Evolutionary conservation across 2,329 filamentous ascomycete genomes (phyloP).

Genomic region (Orbilia brochopaga): DNA sequence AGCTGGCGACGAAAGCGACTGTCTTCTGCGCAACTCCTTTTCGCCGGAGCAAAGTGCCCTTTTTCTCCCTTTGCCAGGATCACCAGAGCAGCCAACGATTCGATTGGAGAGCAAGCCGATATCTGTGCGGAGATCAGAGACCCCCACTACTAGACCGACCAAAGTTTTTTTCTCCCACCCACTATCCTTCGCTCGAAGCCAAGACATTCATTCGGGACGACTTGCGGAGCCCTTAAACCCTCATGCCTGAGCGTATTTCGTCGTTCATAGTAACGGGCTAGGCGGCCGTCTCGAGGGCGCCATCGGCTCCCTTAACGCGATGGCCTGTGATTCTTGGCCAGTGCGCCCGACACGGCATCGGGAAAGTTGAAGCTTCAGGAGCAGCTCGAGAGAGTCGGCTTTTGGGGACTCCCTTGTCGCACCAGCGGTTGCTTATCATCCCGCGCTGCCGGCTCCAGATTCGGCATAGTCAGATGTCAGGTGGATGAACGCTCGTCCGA

Average conservation of each 20-base stretch:
- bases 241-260: slow-evolving; percentile 11
- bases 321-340: background rate
- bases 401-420: slow-evolving; percentile 44
- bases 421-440: slow-evolving; percentile 50
- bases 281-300: background rate
- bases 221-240: slow-evolving; percentile 18
- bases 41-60: slow-evolving; percentile 19
- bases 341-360: slow-evolving; percentile 13
- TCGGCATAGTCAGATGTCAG: slow-evolving; percentile 51
- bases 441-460: slow-evolving; percentile 46
- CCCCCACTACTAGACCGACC: slow-evolving; percentile 48
- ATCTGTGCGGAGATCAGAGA: slow-evolving; percentile 51
- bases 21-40: slow-evolving; percentile 29
- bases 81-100: slow-evolving; percentile 38
- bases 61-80: slow-evolving; percentile 12
- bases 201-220: slow-evolving; percentile 26
- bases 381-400: slow-evolving; percentile 23
- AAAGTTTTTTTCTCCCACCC: slow-evolving; percentile 28
- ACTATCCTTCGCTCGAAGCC: slow-evolving; percentile 23
- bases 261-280: background rate
- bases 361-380: slow-evolving; percentile 12
- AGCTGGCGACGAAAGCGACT: slow-evolving; percentile 40
- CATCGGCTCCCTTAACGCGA: background rate
- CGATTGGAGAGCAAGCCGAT: slow-evolving; percentile 33
- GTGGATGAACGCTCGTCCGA: slow-evolving; percentile 43